Evolutionary conservation across 257 asterid species (phyloP).

Genomic region (Datura wrightii): DNA sequence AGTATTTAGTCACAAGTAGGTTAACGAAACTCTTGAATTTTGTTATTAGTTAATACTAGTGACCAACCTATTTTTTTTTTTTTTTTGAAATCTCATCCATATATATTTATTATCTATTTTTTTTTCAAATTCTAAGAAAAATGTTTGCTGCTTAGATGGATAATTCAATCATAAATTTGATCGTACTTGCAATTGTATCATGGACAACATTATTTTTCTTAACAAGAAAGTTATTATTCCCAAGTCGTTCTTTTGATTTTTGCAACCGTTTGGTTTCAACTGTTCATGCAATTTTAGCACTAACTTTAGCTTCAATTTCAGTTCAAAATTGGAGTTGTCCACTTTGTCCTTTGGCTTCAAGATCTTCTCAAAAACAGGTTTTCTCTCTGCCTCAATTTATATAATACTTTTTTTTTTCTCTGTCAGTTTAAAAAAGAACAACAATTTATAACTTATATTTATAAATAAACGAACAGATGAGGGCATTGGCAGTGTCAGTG

Average conservation of each 20-base stretch:
- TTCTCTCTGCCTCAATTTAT: neutral
- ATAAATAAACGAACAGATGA: constrained; percentile 57
- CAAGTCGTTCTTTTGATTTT: constrained; percentile 72
- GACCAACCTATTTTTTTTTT: neutral
- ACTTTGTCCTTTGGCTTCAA: constrained; percentile 71
- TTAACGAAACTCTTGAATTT: too few species aligned
- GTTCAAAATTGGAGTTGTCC: constrained; percentile 85
- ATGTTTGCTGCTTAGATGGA: constrained; percentile 51
- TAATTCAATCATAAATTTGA: constrained; percentile 48
- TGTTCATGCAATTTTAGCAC: constrained; percentile 64
- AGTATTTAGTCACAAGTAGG: too few species aligned
- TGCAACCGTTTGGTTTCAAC: constrained; percentile 80
- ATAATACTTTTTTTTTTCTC: too few species aligned
- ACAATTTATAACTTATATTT: too few species aligned
- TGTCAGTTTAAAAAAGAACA: too few species aligned
- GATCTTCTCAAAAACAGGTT: constrained; percentile 77
- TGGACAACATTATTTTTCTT: constrained; percentile 70
- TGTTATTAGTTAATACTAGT: neutral
- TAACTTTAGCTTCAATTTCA: constrained; percentile 59
- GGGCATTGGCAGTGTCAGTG: constrained; percentile 53
- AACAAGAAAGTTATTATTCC: constrained; percentile 46
- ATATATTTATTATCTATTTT: neutral
- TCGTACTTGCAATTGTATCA: constrained; percentile 54
- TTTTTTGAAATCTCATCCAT: neutral
- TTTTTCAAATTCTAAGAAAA: neutral